Percentiles rank a stretch among this genome's conserved stretches.
These are phyloP conservation scores for Fraxinus sp. DNA, from an alignment of 305 asterid genomes.

Conservation along the genomic window DNA sequence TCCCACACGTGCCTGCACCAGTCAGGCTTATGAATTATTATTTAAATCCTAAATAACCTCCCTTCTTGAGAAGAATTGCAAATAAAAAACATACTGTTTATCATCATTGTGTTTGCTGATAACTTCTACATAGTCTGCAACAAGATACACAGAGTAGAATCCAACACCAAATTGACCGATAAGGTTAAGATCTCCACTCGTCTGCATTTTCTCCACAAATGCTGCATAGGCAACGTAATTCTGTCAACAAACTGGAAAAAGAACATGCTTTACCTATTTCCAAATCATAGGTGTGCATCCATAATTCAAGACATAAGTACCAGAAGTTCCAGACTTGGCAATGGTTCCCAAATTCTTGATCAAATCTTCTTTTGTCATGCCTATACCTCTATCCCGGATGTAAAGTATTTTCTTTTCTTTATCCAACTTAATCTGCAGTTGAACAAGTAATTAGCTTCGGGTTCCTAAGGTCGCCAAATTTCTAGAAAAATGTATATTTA, in stretches of 20 bases:
- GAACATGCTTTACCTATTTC: background rate
- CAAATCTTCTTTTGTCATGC: constrained; percentile 79
- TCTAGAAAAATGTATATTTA: background rate
- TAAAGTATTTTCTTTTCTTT: constrained; percentile 80
- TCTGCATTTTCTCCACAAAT: constrained; percentile 84
- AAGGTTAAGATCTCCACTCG: constrained; percentile 44
- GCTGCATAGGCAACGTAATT: constrained; percentile 35
- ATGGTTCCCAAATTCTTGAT: constrained; percentile 50
- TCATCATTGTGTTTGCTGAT: constrained; percentile 73
- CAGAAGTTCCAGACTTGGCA: constrained; percentile 35
- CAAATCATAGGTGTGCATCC: background rate
- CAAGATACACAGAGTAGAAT: constrained; percentile 54
- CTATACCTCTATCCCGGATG: constrained; percentile 86
- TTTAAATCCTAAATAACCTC: background rate
- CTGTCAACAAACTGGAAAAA: background rate
- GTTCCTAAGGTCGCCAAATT: background rate
- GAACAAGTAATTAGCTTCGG: background rate
- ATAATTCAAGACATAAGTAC: background rate
- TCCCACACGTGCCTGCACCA: constrained; percentile 74
- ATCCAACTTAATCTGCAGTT: constrained; percentile 75
- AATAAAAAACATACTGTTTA: constrained; percentile 39
- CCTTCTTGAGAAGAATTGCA: background rate
- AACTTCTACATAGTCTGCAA: constrained; percentile 75
- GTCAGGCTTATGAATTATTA: constrained; percentile 9
- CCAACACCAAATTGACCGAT: constrained; percentile 73